These are phyloP conservation scores for Holtermannia corniformis DNA, from an alignment of 768 basidiomycete genomes.

Conservation along the genomic window DNA sequence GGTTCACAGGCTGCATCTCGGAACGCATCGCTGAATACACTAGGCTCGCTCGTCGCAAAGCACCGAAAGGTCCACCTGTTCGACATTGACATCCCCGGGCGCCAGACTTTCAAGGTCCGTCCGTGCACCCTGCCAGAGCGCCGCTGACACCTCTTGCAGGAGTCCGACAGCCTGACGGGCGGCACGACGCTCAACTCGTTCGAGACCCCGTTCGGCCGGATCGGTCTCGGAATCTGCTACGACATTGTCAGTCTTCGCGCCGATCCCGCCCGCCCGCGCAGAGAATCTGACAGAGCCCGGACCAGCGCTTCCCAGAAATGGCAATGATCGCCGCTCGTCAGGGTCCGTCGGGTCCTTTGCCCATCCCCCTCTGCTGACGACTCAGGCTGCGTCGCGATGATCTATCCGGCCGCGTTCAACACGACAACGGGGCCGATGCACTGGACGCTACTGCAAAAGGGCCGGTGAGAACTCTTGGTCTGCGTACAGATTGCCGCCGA, in stretches of 20 bases:
- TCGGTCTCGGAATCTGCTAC: slow-evolving; percentile 94
- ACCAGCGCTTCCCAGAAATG: slow-evolving; percentile 61
- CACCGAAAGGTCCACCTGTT: slow-evolving; percentile 96
- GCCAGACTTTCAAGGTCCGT: slow-evolving; percentile 38
- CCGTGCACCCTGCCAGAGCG: slow-evolving; percentile 19
- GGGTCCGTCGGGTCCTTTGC: slow-evolving; percentile 47
- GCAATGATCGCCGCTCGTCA: slow-evolving; percentile 79
- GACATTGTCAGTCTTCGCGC: slow-evolving; percentile 52
- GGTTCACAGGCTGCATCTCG: no score
- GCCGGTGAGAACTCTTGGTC: slow-evolving; percentile 50
- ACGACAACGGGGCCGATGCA: slow-evolving; percentile 88
- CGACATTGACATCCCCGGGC: slow-evolving; percentile 74
- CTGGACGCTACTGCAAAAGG: slow-evolving; percentile 85
- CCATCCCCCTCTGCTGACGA: slow-evolving; percentile 6
- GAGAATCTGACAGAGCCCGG: not conserved
- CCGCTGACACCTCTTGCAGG: slow-evolving; percentile 46
- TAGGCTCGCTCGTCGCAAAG: slow-evolving; percentile 72
- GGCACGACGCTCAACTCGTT: slow-evolving; percentile 68
- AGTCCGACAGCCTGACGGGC: slow-evolving; percentile 75
- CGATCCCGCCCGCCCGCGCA: no score
- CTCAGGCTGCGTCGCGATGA: slow-evolving; percentile 71
- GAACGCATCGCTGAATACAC: slow-evolving; percentile 1
- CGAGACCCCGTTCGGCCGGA: slow-evolving; percentile 93
- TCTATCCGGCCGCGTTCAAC: slow-evolving; percentile 95
- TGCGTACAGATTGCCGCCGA: not conserved